phyloP scores from a whole-genome alignment of 1,139 yeast species.

The Diutina catenulata region DNA sequence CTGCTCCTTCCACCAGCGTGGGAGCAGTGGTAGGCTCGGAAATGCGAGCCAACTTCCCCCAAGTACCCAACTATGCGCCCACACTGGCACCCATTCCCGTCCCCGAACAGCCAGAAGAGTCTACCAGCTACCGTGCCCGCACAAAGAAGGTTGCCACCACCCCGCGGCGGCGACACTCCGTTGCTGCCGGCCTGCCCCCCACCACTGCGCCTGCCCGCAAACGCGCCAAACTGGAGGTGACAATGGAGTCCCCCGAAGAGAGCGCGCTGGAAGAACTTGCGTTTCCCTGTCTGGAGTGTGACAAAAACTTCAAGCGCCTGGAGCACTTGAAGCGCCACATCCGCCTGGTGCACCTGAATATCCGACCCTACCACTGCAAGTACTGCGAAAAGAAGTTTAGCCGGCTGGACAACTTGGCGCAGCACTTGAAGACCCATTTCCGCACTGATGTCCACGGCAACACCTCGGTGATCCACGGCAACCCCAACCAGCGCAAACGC shows the following conservation, averaged over 20 bases:
- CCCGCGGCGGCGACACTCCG: too few relatives aligned
- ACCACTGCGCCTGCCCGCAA: conserved; percentile 3
- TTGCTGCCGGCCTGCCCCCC: too few relatives aligned
- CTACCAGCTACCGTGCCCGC: too few relatives aligned
- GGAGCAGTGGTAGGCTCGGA: too few relatives aligned
- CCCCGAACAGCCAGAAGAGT: background rate
- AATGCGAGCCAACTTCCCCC: too few relatives aligned
- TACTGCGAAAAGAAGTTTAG: conserved; percentile 38
- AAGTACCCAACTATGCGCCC: too few relatives aligned
- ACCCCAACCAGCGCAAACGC: conserved; percentile 14
- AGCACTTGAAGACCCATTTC: conserved; percentile 38
- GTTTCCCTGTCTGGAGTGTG: conserved; percentile 35
- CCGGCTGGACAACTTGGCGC: conserved; percentile 37
- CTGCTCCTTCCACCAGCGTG: too few relatives aligned
- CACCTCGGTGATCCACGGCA: conserved; percentile 27
- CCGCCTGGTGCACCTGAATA: conserved; percentile 36
- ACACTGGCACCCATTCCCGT: too few relatives aligned
- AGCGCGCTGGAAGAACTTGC: conserved; percentile 8
- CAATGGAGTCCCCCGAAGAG: background rate
- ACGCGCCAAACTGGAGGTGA: conserved; percentile 3
- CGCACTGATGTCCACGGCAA: conserved; percentile 22
- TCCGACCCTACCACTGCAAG: conserved; percentile 37
- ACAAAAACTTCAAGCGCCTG: conserved; percentile 34
- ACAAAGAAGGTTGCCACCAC: too few relatives aligned
- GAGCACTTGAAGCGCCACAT: conserved; percentile 39